These are phyloP conservation scores for Fusarium sp. DNA, from an alignment of 2,329 filamentous ascomycete species.

Conservation along the genomic window DNA sequence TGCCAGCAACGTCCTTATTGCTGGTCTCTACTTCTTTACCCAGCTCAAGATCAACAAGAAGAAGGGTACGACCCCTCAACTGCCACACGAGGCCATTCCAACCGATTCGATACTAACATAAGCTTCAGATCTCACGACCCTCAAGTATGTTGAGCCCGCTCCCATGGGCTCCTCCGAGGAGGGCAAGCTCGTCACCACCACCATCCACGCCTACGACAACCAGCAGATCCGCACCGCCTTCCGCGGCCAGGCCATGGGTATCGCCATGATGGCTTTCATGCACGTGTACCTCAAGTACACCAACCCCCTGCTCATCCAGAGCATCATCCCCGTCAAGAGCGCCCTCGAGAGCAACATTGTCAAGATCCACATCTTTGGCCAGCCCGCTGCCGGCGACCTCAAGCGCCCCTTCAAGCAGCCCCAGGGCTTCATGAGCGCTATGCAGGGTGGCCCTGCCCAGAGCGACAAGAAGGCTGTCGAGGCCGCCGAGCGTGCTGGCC, in stretches of 20 bases:
- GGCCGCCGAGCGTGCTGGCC: constrained; percentile 79
- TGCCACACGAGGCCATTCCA: background rate
- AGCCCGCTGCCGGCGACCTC: constrained; percentile 88
- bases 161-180: constrained; percentile 94
- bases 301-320: constrained; percentile 98
- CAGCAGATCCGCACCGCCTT: constrained; percentile 85
- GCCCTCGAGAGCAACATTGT: constrained; percentile 94
- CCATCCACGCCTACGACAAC: constrained; percentile 93
- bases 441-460: constrained; percentile 80
- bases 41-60: constrained; percentile 91
- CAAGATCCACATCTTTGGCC: constrained; percentile 93
- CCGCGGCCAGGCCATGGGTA: constrained; percentile 93
- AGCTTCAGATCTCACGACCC: constrained; percentile 87
- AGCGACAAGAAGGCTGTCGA: constrained; percentile 93
- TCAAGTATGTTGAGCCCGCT: constrained; percentile 98
- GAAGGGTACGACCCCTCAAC: constrained; percentile 75
- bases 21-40: constrained; percentile 85
- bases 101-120: constrained; percentile 18
- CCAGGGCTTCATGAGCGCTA: constrained; percentile 84
- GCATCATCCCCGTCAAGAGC: constrained; percentile 96
- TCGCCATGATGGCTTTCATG: constrained; percentile 99
- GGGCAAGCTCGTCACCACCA: constrained; percentile 95
- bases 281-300: constrained; percentile 99
- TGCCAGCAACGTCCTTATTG: constrained; percentile 82
- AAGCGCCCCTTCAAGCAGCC: constrained; percentile 95